A percentile compares a stretch with the other conserved stretches of the same genome.
phyloP scores from a whole-genome alignment of 306 rosid species.

The Cucumis hystrix region DNA sequence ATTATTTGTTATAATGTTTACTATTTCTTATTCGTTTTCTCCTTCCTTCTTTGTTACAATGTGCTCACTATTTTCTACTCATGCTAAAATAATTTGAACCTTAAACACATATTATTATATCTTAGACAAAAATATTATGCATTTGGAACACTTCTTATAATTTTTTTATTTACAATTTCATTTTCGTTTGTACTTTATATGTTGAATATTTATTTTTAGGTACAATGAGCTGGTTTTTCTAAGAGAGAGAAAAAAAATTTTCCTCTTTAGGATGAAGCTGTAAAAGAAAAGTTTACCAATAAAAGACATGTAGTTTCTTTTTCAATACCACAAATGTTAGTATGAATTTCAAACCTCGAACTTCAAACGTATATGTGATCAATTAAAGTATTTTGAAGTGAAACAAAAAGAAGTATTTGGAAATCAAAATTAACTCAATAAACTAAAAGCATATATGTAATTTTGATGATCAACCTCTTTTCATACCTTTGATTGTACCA shows the following conservation, averaged over 20 bases:
- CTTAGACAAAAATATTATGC: too few relatives aligned
- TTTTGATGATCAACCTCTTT: background rate
- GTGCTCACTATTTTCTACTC: too few relatives aligned
- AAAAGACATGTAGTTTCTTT: background rate
- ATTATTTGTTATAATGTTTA: too few relatives aligned
- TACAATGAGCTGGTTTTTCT: background rate
- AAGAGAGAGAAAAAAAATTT: background rate
- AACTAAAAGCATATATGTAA: too few relatives aligned
- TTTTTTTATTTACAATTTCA: background rate
- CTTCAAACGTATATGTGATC: background rate
- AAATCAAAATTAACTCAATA: too few relatives aligned
- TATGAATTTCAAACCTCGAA: too few relatives aligned
- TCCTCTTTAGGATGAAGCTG: background rate
- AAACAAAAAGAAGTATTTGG: too few relatives aligned
- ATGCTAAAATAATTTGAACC: too few relatives aligned
- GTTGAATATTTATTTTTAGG: background rate
- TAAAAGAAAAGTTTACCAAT: background rate
- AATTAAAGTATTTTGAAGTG: background rate
- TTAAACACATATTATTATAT: too few relatives aligned
- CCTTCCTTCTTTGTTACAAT: too few relatives aligned
- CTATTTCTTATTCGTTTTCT: too few relatives aligned
- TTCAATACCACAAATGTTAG: too few relatives aligned
- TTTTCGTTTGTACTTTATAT: background rate
- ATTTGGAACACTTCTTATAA: background rate
- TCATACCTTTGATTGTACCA: background rate